Base-by-base conservation (phyloP, 176 grass and related monocot genomes). In the Triticum monococcum region DNA sequence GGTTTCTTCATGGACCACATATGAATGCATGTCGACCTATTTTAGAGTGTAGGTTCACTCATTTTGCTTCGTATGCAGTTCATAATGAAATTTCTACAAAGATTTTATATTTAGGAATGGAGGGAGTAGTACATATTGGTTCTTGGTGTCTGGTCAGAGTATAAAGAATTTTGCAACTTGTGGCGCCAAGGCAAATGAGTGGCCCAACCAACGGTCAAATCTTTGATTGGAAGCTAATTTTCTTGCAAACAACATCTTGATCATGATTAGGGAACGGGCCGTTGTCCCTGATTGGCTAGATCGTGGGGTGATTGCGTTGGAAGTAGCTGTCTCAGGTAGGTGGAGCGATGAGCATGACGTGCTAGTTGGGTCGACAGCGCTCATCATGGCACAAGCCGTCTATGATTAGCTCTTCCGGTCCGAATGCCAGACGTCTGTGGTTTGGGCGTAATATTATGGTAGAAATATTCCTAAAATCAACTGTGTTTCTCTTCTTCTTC, bases 171-270 rank as follows among this genome's bases (percentile, higher is more conserved):
- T 76, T 0, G 73, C 45, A 76, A 54, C 45, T 76, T 76, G 73
- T 59, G 54, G 54, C 54, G 54, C 54, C 43, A 18, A 28, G 23
- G 3, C 43, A 4, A 76, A 54, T 54, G 73, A 76, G 73, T 76
- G 25, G 43, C 73, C 46, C 41, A 28, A 17, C 41, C 14, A 26
- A 30, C 72, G 56, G 56, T 25, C 73, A 76, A 54, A 76, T 76
- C 73, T 54, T 76, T 76, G 73, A 76, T 76, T 52, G 25, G 26
- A 76, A 9, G 73, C 73, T 31, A 76, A 76, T 31, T 75, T 41
- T 52, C 25, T 2, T 45, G 43, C 5, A 10, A 30, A 20, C 43
- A 3, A 6, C 16, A 14, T 17, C 18, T 17, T 54, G 73, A 31
- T 59, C 56, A 59, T 59, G 56, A 59, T 59, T 9, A 59, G 6